Percentiles rank a stretch among this genome's conserved stretches.
These are phyloP conservation scores for Bolboschoenus planiculmis DNA, from an alignment of 176 grass and related monocot genomes.

Conservation along the genomic window DNA sequence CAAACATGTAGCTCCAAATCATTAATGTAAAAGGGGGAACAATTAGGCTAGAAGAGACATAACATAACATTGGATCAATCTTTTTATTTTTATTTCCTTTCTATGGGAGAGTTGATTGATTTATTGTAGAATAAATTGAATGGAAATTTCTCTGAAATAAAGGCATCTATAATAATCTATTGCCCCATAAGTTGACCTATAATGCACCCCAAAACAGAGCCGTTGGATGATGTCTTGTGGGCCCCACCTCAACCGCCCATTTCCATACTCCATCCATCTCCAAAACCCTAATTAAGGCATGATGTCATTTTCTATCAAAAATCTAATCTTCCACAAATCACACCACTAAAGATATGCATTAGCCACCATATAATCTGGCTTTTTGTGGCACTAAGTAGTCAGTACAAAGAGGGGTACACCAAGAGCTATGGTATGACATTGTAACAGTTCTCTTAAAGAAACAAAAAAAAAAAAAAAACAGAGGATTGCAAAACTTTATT, in stretches of 20 bases:
- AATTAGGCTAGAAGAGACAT: no score
- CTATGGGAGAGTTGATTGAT: not conserved
- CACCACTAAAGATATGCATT: not conserved
- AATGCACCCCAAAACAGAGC: not conserved
- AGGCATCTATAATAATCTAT: no score
- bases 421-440: not conserved
- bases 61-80: not conserved
- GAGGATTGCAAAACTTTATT: not conserved
- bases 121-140: not conserved
- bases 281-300: not conserved
- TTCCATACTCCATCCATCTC: not conserved
- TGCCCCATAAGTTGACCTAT: conserved; percentile 9
- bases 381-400: conserved; percentile 2
- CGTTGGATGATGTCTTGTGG: not conserved
- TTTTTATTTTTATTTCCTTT: not conserved
- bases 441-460: not conserved
- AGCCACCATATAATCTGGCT: not conserved
- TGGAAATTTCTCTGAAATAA: conserved; percentile 11
- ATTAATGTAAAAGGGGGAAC: not conserved
- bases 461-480: not conserved
- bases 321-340: conserved; percentile 20
- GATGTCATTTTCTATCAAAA: conserved; percentile 28
- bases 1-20: not conserved
- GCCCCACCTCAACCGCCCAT: conserved; percentile 19
- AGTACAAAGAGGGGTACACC: not conserved